These are phyloP conservation scores for Talaromyces ruber DNA, from an alignment of 495 filamentous ascomycete species.

Conservation along the genomic window DNA sequence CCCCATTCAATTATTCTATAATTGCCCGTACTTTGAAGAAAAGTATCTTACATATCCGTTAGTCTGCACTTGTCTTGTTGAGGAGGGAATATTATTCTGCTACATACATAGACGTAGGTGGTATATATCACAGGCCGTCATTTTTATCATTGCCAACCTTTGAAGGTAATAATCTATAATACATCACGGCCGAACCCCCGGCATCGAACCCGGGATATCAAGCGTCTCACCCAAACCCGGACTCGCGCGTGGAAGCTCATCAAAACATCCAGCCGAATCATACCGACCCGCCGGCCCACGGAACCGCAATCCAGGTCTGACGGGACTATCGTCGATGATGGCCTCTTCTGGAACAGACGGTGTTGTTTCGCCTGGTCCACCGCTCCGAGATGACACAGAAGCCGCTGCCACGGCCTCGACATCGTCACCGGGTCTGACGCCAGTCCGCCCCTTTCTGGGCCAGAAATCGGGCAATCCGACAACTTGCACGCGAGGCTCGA, in stretches of 20 bases:
- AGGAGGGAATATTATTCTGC: neutral
- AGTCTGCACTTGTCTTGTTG: no score
- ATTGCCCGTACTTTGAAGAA: no score
- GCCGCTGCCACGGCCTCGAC: constrained; percentile 31
- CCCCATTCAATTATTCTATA: no score
- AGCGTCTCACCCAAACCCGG: neutral
- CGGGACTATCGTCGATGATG: neutral
- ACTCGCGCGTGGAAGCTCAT: neutral
- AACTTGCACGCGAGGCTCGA: constrained; percentile 93
- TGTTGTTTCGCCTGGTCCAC: constrained; percentile 11
- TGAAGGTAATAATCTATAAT: neutral
- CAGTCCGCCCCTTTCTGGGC: constrained; percentile 62
- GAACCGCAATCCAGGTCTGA: neutral
- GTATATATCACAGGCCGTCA: neutral
- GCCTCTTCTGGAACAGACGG: neutral
- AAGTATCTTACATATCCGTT: no score
- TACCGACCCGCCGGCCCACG: neutral
- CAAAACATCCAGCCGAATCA: neutral
- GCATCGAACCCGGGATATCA: neutral
- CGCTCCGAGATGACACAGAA: constrained; percentile 14
- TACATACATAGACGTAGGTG: no score
- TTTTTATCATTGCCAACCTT: no score
- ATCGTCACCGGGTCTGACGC: constrained; percentile 36
- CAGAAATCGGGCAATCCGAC: constrained; percentile 89
- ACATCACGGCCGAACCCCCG: neutral